phyloP scores from a whole-genome alignment of 2,329 filamentous ascomycete species.

The Colletotrichum lupini region DNA sequence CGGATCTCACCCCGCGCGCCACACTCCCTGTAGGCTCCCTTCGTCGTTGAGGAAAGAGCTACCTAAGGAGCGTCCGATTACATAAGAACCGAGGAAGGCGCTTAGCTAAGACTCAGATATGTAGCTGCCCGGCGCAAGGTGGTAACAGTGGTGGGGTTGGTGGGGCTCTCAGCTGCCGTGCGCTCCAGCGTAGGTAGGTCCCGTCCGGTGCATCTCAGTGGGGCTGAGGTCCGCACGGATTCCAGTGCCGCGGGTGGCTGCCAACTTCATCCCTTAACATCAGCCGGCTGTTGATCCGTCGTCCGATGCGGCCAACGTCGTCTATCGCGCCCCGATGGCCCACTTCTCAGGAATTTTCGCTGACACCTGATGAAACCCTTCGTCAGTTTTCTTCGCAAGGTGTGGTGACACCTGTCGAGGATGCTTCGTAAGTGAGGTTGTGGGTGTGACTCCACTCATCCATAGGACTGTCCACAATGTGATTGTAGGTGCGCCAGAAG shows the following conservation, averaged over 20 bases:
- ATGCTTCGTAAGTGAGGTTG: background rate
- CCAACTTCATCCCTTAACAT: slow-evolving; percentile 29
- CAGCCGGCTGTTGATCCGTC: slow-evolving; percentile 19
- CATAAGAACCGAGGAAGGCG: background rate
- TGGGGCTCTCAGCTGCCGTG: background rate
- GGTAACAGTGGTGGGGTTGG: background rate
- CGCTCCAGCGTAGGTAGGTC: background rate
- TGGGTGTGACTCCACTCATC: background rate
- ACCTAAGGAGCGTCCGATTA: background rate
- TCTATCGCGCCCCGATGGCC: slow-evolving; percentile 3
- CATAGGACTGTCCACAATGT: background rate
- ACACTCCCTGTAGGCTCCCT: background rate
- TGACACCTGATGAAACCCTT: slow-evolving; percentile 1
- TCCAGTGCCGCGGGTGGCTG: slow-evolving; percentile 1
- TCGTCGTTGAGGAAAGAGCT: background rate
- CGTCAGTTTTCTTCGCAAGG: background rate
- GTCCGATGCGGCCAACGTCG: slow-evolving; percentile 1
- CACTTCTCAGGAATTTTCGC: slow-evolving; percentile 6
- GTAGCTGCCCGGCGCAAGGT: background rate
- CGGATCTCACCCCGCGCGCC: slow-evolving; percentile 18
- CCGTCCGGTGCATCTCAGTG: background rate
- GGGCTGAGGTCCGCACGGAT: slow-evolving; percentile 9
- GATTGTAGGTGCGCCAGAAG: background rate
- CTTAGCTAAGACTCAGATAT: background rate
- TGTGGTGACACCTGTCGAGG: background rate